Evolutionary conservation across 1,284 basidiomycete genomes (phyloP), one percentile per base, ranked within the genome.

Genomic region (Ustilago trichophora): DNA sequence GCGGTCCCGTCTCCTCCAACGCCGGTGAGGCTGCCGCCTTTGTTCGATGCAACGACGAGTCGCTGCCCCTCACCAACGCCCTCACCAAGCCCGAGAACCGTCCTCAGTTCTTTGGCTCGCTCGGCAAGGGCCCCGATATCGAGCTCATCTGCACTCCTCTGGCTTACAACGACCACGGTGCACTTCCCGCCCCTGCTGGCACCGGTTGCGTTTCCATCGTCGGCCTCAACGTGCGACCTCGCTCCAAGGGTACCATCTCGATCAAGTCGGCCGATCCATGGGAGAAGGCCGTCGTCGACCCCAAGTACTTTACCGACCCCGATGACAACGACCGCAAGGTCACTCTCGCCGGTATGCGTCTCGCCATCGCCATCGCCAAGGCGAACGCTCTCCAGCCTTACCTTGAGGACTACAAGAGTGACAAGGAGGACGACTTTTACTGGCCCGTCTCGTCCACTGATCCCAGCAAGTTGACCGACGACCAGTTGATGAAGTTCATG

Each of bases 401-500:
- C 46, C 51, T 72, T 9, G 70, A 72, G 36, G 38, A 54, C 15
- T 58, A 69, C 52, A 42, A 48, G 38, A 60, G 54, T 47, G 58
- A 67, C 43, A 35, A 65, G 40, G 44, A 69, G 29, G 45, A 51
- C 16, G 55, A 56, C 47, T 60, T 69, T 43, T 72, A n/a, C 32
- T 72, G 70, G 70, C 70, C 70, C 3, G 16, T 29, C 4, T 55
- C 72, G 2, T 48, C 70, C 3, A 52, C 53, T 8, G 63, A 82
- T 26, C 64, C 80, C 16, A 47, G 73, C 67, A 67, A 72, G 37
- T 40, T 72, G 10, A 63, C 60, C 21, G 67, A 74, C 53, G 58
- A 73, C 25, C 67, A 82, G 33, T 49, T 77, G 12, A 46, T 72
- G 32, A 67, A 73, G 24, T 77, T 76, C 29, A 79, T 89, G 11